These are phyloP conservation scores for Lepidium aucheri DNA, from an alignment of 345 rosid genomes.

Conservation along the genomic window DNA sequence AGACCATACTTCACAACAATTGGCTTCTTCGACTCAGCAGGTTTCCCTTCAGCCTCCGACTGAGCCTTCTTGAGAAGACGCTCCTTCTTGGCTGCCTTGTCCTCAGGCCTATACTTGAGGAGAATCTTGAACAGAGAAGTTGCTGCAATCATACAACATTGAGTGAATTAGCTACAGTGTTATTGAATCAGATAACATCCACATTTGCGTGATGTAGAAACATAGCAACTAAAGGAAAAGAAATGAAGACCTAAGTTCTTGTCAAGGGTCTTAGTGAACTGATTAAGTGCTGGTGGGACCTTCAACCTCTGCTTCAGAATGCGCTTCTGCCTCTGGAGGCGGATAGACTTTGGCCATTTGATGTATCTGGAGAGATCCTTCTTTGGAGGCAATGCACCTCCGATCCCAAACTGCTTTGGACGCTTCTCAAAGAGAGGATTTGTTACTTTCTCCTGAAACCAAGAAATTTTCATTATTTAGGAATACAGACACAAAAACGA, in stretches of 20 bases:
- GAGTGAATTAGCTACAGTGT: background rate
- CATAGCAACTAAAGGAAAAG: background rate
- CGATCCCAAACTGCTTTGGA: slow-evolving; percentile 73
- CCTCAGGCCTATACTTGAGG: slow-evolving; percentile 59
- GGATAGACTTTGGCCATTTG: slow-evolving; percentile 58
- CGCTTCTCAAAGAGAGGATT: slow-evolving; percentile 70
- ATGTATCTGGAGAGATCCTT: slow-evolving; percentile 63
- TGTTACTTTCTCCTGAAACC: slow-evolving; percentile 45
- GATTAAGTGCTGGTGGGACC: slow-evolving; percentile 76
- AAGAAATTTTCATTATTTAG: background rate
- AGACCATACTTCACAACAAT: slow-evolving; percentile 55
- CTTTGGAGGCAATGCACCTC: slow-evolving; percentile 77
- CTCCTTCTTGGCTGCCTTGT: slow-evolving; percentile 54
- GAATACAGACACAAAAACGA: background rate
- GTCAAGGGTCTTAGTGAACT: slow-evolving; percentile 82
- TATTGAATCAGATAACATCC: background rate
- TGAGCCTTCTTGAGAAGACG: slow-evolving; percentile 51
- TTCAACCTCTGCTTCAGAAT: slow-evolving; percentile 66
- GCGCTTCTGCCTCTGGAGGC: slow-evolving; percentile 67
- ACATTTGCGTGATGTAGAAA: background rate
- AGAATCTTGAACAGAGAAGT: slow-evolving; percentile 41
- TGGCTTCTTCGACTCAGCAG: slow-evolving; percentile 47
- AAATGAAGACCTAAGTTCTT: slow-evolving; percentile 48
- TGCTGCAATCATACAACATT: slow-evolving; percentile 21
- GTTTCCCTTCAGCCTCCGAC: slow-evolving; percentile 51